These are phyloP conservation scores for Mrakia blollopis DNA, from an alignment of 768 basidiomycete species.

Conservation along the genomic window DNA sequence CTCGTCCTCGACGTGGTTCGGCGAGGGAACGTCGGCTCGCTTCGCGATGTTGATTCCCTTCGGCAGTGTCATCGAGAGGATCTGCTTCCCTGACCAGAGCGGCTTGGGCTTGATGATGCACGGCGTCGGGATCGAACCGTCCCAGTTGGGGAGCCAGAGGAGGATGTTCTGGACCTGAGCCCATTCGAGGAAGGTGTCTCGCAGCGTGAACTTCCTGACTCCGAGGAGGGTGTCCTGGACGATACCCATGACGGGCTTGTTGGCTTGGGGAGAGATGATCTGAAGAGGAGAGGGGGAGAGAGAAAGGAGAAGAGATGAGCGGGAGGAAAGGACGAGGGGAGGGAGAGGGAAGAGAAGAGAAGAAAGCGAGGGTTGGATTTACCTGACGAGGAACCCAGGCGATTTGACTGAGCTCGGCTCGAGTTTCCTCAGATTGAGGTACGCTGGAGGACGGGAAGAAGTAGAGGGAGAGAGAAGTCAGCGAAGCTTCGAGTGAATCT, in stretches of 20 bases:
- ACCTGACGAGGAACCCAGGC: constrained; percentile 98
- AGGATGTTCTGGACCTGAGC: constrained; percentile 93
- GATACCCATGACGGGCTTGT: constrained; percentile 99
- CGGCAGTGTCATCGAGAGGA: constrained; percentile 84
- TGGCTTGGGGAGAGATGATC: constrained; percentile 99
- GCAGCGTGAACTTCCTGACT: constrained; percentile 91
- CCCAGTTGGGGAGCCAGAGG: constrained; percentile 97
- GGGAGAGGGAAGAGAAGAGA: neutral
- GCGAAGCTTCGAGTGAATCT: neutral
- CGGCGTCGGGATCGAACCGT: constrained; percentile 83
- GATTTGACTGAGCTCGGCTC: constrained; percentile 95
- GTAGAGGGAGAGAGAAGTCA: neutral
- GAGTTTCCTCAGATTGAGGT: constrained; percentile 95
- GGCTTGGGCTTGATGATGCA: constrained; percentile 95
- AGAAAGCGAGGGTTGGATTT: constrained; percentile 31
- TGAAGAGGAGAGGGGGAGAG: constrained; percentile 42
- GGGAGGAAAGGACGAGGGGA: neutral
- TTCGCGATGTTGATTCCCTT: constrained; percentile 75
- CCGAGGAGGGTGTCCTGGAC: constrained; percentile 98
- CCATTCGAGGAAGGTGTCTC: constrained; percentile 94
- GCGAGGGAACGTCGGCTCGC: constrained; percentile 63
- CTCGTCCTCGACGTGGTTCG: constrained; percentile 78
- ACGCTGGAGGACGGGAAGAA: constrained; percentile 55
- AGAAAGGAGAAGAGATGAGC: neutral
- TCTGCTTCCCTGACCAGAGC: constrained; percentile 96